A percentile compares a stretch with the other conserved stretches of the same genome.
Evolutionary conservation across 495 filamentous ascomycete species (phyloP).

Genomic region (Hypoxylon rickii): DNA sequence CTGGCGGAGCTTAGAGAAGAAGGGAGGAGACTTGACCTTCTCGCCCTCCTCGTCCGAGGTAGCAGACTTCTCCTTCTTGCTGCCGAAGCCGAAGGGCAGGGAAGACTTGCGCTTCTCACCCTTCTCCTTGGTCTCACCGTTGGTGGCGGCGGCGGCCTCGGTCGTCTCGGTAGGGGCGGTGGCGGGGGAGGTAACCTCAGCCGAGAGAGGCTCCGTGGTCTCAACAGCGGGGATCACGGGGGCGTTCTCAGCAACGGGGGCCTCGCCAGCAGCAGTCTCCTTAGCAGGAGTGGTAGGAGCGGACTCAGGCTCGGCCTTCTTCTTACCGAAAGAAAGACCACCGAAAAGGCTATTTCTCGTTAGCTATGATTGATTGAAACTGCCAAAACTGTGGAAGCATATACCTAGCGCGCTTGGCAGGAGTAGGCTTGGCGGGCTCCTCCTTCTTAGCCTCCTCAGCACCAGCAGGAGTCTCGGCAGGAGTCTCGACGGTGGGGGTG

Average conservation of each 20-base stretch:
- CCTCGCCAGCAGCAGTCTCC: constrained; percentile 44
- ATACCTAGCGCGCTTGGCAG: constrained; percentile 51
- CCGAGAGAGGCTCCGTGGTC: constrained; percentile 56
- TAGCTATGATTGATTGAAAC: constrained; percentile 31
- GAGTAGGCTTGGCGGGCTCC: constrained; percentile 41
- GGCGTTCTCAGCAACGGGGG: constrained; percentile 55
- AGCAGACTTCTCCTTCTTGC: constrained; percentile 56
- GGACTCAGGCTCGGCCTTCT: constrained; percentile 49
- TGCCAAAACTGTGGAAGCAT: background rate
- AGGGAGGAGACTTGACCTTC: constrained; percentile 57
- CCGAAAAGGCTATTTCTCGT: constrained; percentile 64
- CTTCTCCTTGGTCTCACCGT: constrained; percentile 60
- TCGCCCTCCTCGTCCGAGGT: constrained; percentile 56
- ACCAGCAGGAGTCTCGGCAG: constrained; percentile 38
- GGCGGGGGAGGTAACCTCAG: constrained; percentile 52
- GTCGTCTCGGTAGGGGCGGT: constrained; percentile 47
- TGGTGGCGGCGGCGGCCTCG: constrained; percentile 49
- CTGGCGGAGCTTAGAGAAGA: constrained; percentile 62
- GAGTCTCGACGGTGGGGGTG: background rate
- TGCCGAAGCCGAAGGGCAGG: constrained; percentile 56
- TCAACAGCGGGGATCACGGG: constrained; percentile 63
- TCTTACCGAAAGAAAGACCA: constrained; percentile 57
- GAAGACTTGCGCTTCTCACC: constrained; percentile 62
- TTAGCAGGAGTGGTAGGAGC: constrained; percentile 38
- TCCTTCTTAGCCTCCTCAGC: constrained; percentile 42